Evolutionary conservation across 352 stramenopile genomes (phyloP).

Genomic region (Pythium sukuiense): DNA sequence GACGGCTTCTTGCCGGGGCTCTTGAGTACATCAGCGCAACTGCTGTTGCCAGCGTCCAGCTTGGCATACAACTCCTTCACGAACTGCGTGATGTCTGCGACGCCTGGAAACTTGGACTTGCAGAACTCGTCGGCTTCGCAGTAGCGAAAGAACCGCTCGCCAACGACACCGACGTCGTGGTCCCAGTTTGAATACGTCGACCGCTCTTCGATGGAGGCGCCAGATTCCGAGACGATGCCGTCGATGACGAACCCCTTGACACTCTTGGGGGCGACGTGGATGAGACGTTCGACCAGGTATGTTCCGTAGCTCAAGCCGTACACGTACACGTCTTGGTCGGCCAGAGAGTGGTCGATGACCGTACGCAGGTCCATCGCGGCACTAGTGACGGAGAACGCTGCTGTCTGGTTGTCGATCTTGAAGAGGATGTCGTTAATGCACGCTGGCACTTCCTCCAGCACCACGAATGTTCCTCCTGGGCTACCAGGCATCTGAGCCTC

Average conservation of each 20-base stretch:
- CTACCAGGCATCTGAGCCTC: constrained; percentile 30
- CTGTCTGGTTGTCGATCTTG: constrained; percentile 39
- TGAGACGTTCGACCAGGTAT: constrained; percentile 49
- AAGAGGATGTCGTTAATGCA: constrained; percentile 39
- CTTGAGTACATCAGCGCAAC: constrained; percentile 47
- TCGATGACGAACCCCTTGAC: constrained; percentile 58
- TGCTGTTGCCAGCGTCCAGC: constrained; percentile 51
- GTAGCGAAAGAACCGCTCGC: constrained; percentile 49
- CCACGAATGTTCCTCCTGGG: constrained; percentile 23
- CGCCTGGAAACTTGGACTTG: constrained; percentile 58
- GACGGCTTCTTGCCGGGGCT: constrained; percentile 45
- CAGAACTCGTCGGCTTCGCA: constrained; percentile 66
- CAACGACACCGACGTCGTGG: constrained; percentile 64
- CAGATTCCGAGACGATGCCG: constrained; percentile 55
- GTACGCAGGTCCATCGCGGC: constrained; percentile 40
- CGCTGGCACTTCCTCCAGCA: constrained; percentile 26
- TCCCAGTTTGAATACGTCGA: constrained; percentile 85
- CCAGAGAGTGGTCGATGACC: constrained; percentile 20
- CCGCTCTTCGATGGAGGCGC: constrained; percentile 45
- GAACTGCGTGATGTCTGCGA: constrained; percentile 48
- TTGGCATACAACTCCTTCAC: constrained; percentile 50
- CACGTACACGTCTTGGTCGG: constrained; percentile 33
- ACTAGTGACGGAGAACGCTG: constrained; percentile 50
- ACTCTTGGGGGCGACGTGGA: constrained; percentile 40
- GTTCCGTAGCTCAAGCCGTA: constrained; percentile 64